Evolutionary conservation across 331 rosid genomes (phyloP).

Genomic region (Phaseolus coccineus): DNA sequence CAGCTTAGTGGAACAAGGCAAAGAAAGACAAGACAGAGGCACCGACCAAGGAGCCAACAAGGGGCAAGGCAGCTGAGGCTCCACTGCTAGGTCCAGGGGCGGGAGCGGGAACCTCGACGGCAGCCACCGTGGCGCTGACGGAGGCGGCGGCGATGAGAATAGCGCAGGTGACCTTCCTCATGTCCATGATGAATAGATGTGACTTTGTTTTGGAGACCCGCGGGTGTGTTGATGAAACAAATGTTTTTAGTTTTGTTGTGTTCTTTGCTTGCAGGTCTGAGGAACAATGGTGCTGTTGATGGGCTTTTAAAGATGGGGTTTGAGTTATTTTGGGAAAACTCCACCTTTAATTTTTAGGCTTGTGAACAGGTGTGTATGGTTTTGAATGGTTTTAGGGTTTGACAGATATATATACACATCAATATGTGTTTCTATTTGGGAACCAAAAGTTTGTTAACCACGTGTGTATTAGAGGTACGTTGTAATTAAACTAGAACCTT

Average conservation of each 20-base stretch:
- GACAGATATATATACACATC: too few relatives aligned
- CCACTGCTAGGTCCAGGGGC: conserved; percentile 57
- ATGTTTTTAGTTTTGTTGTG: not conserved
- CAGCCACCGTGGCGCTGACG: conserved; percentile 29
- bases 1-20: conserved; percentile 51
- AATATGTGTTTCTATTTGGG: too few relatives aligned
- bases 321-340: conserved; percentile 25
- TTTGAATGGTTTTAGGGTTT: too few relatives aligned
- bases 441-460: too few relatives aligned
- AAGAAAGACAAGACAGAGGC: conserved; percentile 55
- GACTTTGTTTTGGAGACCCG: conserved; percentile 38
- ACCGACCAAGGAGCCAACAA: conserved; percentile 64
- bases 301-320: conserved; percentile 10
- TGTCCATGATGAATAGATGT: conserved; percentile 5
- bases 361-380: not conserved
- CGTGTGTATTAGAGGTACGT: too few relatives aligned
- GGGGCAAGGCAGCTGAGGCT: conserved; percentile 50
- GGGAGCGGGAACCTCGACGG: conserved; percentile 43
- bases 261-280: conserved; percentile 38
- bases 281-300: conserved; percentile 1
- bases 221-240: conserved; percentile 31
- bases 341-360: not conserved
- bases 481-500: too few relatives aligned
- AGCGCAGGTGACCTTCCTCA: not conserved
- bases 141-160: not conserved